Evolutionary conservation across 2,329 filamentous ascomycete species (phyloP).

Genomic region (Colletotrichum musicola): DNA sequence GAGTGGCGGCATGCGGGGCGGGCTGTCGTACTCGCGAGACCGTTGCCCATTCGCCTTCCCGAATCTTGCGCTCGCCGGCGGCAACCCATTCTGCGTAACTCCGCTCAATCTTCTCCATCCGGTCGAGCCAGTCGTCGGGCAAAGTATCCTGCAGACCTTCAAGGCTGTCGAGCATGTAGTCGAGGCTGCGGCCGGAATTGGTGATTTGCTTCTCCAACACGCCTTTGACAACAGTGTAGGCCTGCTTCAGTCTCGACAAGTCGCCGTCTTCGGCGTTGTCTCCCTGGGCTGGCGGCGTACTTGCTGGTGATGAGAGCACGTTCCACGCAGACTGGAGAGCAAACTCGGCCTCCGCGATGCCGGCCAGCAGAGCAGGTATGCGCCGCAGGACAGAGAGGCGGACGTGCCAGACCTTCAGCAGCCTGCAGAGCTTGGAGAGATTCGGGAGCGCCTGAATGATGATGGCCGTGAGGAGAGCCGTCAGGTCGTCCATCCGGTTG

Average conservation of each 20-base stretch:
- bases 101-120: constrained; percentile 83
- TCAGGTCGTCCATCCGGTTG: constrained; percentile 86
- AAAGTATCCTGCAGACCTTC: constrained; percentile 88
- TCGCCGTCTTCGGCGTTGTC: constrained; percentile 10
- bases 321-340: constrained; percentile 77
- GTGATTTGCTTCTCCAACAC: constrained; percentile 78
- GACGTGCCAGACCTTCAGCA: constrained; percentile 84
- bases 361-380: constrained; percentile 75
- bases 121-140: constrained; percentile 88
- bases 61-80: constrained; percentile 79
- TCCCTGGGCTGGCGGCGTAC: constrained; percentile 5
- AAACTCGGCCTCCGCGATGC: constrained; percentile 74
- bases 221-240: constrained; percentile 70
- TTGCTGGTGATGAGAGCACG: constrained; percentile 58
- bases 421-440: constrained; percentile 76
- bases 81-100: constrained; percentile 86
- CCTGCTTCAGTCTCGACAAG: constrained; percentile 51
- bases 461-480: constrained; percentile 89
- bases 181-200: constrained; percentile 78
- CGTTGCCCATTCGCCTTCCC: constrained; percentile 71
- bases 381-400: constrained; percentile 81
- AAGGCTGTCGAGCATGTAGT: constrained; percentile 87
- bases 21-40: constrained; percentile 6
- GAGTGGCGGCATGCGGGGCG: constrained; percentile 37
- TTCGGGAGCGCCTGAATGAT: constrained; percentile 90